Evolutionary conservation across 768 basidiomycete species (phyloP).

Genomic region (Dictyophora rubrovolvata): DNA sequence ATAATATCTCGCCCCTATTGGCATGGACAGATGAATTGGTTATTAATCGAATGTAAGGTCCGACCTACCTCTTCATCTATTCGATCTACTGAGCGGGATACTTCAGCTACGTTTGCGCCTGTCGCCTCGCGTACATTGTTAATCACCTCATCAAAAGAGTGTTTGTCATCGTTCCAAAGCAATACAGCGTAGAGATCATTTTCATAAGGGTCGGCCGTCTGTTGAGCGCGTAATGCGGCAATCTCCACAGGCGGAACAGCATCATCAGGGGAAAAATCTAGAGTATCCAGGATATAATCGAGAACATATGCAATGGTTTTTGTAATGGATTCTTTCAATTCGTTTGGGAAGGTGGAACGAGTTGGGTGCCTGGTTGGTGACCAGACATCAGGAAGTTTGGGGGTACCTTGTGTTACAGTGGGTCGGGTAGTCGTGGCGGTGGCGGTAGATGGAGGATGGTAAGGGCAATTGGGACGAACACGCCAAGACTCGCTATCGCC

Average conservation of each 20-base stretch:
- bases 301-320: constrained; percentile 67
- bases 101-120: constrained; percentile 44
- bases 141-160: constrained; percentile 83
- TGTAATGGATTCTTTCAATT: constrained; percentile 65
- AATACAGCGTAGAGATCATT: constrained; percentile 75
- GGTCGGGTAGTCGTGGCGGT: constrained; percentile 15
- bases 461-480: constrained; percentile 51
- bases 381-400: constrained; percentile 33
- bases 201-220: constrained; percentile 68
- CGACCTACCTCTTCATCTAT: constrained; percentile 50
- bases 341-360: constrained; percentile 46
- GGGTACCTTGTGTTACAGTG: constrained; percentile 13
- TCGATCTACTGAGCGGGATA: constrained; percentile 40
- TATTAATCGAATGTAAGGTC: constrained; percentile 3
- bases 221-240: constrained; percentile 60
- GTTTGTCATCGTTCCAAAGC: constrained; percentile 97
- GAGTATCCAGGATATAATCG: constrained; percentile 74
- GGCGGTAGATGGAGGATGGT: constrained; percentile 46
- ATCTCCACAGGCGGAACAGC: constrained; percentile 55
- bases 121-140: constrained; percentile 53
- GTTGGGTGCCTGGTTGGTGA: constrained; percentile 51
- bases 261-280: constrained; percentile 77
- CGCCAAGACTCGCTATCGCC: constrained; percentile 89
- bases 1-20: constrained; percentile 65
- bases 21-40: not conserved